Percentiles rank a stretch among this genome's conserved stretches.
These are phyloP conservation scores for Oehlia diaphana DNA, from an alignment of 192 early-diverging fungal genomes.

Conservation along the genomic window DNA sequence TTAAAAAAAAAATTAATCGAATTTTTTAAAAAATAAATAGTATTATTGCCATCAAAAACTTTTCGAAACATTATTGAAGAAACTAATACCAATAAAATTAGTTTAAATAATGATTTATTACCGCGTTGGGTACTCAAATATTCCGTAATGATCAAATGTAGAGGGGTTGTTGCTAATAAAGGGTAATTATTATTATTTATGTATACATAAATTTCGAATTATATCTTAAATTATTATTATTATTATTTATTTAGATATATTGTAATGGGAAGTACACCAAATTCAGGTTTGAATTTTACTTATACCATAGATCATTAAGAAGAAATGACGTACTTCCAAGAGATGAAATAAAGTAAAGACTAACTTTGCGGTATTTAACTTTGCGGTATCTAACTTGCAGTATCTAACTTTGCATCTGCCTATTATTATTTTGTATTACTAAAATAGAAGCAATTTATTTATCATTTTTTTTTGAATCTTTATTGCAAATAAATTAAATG, in stretches of 20 bases:
- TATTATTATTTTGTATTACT: too few relatives aligned
- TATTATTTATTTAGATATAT: neutral
- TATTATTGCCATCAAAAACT: neutral
- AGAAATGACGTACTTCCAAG: too few relatives aligned
- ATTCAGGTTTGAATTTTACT: neutral
- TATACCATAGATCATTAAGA: neutral
- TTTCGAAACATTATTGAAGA: neutral
- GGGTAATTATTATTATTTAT: neutral
- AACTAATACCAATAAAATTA: neutral
- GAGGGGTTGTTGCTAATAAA: neutral
- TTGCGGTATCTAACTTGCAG: too few relatives aligned
- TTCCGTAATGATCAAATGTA: neutral
- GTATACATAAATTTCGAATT: neutral
- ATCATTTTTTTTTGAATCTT: too few relatives aligned
- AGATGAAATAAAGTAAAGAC: too few relatives aligned
- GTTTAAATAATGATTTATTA: neutral
- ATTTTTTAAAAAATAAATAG: neutral
- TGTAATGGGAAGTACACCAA: neutral
- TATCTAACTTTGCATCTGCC: too few relatives aligned
- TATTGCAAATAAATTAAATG: too few relatives aligned
- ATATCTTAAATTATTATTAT: neutral
- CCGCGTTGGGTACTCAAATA: neutral
- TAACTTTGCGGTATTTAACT: too few relatives aligned
- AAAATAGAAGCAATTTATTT: too few relatives aligned
- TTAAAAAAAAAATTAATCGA: too few relatives aligned